Evolutionary conservation across 805 yeast genomes (phyloP), one percentile per base, ranked within the genome.

Genomic region (Lachancea thermotolerans): DNA sequence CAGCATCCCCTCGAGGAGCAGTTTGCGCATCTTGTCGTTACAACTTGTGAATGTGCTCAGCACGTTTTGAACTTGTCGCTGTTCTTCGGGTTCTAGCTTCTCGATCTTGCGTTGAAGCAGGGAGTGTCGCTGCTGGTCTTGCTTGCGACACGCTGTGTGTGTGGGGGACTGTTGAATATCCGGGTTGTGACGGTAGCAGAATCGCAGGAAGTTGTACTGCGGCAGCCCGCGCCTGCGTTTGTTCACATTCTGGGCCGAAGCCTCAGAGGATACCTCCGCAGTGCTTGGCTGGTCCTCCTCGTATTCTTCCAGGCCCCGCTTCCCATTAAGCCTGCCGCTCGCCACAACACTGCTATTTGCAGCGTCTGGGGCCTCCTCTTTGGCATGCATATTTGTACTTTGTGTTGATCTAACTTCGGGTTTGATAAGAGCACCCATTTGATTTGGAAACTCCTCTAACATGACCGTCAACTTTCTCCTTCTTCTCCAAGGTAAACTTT

Each of bases 111-210:
- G 55, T 49, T 68, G 65, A 42, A 70, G 54, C 36, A 60, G 58
- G 14, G 56, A 45, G 38, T 51, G 41, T 17, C 57, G 48, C 31
- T 54, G 48, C 45, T 57, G 42, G 47, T 55, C 64, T 40, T 57
- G 64, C 41, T 53, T 54, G 46, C 52, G 51, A 42, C 65, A 60
- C 35, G 55, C 51, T 10, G 56, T 56, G 32, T 54, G 55, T 10
- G 56, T 55, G 10, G 58, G 51, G 2, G 59, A 49, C 57, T 88
- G 79, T 39, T 81, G 79, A 37, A 86, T 74, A 45, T 87, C 90
- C 2, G 98, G 98, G 59, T 91, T 87, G 65, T 91, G 99, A 43
- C 98, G 72, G 64, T 91, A 91, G 60, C 99, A 91, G 66, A 78
- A 91, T 52, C 75, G 74, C 54, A 80, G 83, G 58, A 73, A 77